phyloP scores from a whole-genome alignment of 331 rosid species.

The Spiraea crenata region DNA sequence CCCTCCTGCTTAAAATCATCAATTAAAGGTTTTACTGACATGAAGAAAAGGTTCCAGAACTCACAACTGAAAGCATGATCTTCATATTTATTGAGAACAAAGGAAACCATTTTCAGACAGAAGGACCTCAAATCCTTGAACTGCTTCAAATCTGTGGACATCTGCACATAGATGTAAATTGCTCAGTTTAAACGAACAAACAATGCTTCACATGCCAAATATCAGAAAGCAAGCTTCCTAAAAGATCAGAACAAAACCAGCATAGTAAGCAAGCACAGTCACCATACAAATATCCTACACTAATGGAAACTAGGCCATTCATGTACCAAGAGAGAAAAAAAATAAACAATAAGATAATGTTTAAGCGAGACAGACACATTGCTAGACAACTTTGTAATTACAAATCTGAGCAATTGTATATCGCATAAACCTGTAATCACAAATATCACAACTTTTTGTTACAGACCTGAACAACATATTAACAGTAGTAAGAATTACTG shows the following conservation, averaged over 20 bases:
- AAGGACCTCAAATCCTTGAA: slow-evolving; percentile 88
- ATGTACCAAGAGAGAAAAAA: not conserved
- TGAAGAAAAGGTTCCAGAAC: slow-evolving; percentile 78
- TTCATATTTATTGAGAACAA: slow-evolving; percentile 67
- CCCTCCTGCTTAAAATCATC: slow-evolving; percentile 75
- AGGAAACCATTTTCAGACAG: slow-evolving; percentile 68
- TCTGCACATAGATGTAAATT: slow-evolving; percentile 42
- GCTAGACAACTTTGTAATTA: not conserved
- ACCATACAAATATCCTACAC: not conserved
- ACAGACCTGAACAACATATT: too few relatives aligned
- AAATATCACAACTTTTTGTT: not conserved
- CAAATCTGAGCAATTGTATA: not conserved
- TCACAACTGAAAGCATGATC: slow-evolving; percentile 63
- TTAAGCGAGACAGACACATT: too few relatives aligned
- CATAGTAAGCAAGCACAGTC: not conserved
- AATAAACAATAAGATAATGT: too few relatives aligned
- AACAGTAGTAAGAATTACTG: too few relatives aligned
- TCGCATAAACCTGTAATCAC: not conserved
- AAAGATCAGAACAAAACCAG: not conserved
- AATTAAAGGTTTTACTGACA: slow-evolving; percentile 61
- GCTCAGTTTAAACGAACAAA: not conserved
- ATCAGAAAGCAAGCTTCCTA: not conserved
- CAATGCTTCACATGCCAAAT: not conserved
- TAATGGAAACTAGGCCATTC: not conserved
- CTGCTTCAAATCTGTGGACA: slow-evolving; percentile 50